Percentiles rank a stretch among this genome's conserved stretches.
Evolutionary conservation across 345 rosid species (phyloP).

Genomic region (Camelina sativa): DNA sequence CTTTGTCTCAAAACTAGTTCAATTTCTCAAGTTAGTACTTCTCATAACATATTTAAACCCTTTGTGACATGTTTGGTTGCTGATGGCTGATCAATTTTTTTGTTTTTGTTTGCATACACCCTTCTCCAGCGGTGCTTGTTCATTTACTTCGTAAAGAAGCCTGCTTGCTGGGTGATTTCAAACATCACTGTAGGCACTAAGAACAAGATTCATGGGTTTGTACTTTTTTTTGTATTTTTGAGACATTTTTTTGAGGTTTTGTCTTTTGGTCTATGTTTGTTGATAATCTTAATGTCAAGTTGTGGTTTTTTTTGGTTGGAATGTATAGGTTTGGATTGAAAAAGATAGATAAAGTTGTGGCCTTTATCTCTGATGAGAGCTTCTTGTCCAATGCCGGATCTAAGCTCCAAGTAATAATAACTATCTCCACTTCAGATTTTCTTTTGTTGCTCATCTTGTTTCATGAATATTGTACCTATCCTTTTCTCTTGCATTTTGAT

Average conservation of each 20-base stretch:
- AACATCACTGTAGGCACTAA: not conserved
- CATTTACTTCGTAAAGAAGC: not conserved
- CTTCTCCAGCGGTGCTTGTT: not conserved
- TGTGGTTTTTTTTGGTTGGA: no score
- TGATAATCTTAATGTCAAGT: no score
- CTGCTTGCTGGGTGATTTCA: not conserved
- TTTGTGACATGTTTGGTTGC: constrained; percentile 4
- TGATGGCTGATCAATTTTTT: not conserved
- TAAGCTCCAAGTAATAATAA: constrained; percentile 54
- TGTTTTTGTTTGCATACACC: not conserved
- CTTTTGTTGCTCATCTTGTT: not conserved
- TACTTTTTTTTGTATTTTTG: not conserved
- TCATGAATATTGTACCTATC: not conserved
- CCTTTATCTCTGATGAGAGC: constrained; percentile 49
- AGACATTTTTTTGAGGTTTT: no score
- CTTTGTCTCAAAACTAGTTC: not conserved
- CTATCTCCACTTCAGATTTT: not conserved
- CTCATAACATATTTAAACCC: not conserved
- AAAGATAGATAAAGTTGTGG: constrained; percentile 48
- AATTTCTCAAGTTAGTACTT: constrained; percentile 10
- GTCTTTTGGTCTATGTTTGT: no score
- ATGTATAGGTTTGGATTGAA: no score
- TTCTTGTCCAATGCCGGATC: constrained; percentile 46
- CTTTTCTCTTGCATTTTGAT: not conserved
- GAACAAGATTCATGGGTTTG: not conserved